Base-by-base conservation (phyloP, 345 rosid genomes). In the Melaleuca alternifolia region DNA sequence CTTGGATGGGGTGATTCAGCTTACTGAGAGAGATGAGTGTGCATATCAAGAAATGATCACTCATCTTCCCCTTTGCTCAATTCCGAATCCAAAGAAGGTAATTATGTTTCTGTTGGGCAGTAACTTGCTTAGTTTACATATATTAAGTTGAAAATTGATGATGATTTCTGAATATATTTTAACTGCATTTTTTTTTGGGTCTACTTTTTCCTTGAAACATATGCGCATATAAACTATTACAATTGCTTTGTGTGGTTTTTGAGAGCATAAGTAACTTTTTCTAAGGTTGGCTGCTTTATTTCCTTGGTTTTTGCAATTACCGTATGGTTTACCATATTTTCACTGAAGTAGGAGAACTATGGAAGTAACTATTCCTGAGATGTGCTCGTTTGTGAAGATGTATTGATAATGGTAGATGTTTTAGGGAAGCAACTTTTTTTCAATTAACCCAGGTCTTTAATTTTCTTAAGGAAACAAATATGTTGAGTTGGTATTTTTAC, bases 11-110 rank as follows among this genome's bases (percentile, higher is more conserved):
- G 98, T 96, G 90, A 95, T 97, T 88, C 99, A 97, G 85, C 96
- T 97, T 30, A 97, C 99, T 2, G 98, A 97, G 91, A 94, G 99
- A 88, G 99, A 97, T 88, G 99, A 97, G 90, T 97, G 99, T 91
- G 99, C 99, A 12, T 97, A 97, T 88, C 99, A 97, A 85, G 99
- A 97, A 93, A 97, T 97, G 99, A 97, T 97, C 76, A 92, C 97
- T 90, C 99, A 97, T 87, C 99, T 97, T 87, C 99, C 99, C 0
- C 94, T 97, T 56, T 96, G 98, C 92, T 96, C 99, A 33, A 96
- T 97, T 87, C 88, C 95, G 30, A 95, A 93, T 89, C 99, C 99
- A 3, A 95, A 96, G 89, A 97, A 95, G 98, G 99, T 96, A 57
- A 44, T 84, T 6, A 7, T 51, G 26, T 83, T 88, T 37, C 75